Evolutionary conservation across 768 basidiomycete species (phyloP).

Genomic region (Tricholoma saponaceum): DNA sequence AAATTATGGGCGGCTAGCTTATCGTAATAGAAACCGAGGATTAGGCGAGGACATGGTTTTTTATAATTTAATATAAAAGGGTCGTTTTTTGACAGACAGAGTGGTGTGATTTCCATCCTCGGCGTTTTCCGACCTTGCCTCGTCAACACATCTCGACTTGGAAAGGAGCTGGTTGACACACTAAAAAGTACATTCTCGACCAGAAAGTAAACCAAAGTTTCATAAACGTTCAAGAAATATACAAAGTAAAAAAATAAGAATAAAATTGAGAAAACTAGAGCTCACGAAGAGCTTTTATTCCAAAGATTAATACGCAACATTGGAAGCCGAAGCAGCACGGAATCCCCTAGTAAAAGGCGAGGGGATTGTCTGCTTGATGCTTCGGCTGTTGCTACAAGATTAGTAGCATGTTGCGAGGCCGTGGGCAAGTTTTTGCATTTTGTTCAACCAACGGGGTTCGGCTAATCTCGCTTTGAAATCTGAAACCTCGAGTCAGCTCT

Average conservation of each 20-base stretch:
- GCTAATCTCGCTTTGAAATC: too few relatives aligned
- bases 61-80: neutral
- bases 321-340: constrained; percentile 40
- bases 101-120: neutral
- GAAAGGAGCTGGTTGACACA: too few relatives aligned
- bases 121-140: too few relatives aligned
- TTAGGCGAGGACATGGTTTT: neutral
- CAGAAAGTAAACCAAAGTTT: too few relatives aligned
- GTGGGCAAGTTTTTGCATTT: constrained; percentile 29
- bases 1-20: too few relatives aligned
- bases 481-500: too few relatives aligned
- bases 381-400: constrained; percentile 33
- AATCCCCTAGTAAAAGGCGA: constrained; percentile 57
- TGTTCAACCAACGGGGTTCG: constrained; percentile 32
- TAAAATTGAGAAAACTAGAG: too few relatives aligned
- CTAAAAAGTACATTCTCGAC: too few relatives aligned
- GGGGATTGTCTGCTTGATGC: constrained; percentile 50
- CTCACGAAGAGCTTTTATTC: constrained; percentile 30
- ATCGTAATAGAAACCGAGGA: neutral
- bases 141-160: too few relatives aligned
- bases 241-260: constrained; percentile 2
- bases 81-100: neutral
- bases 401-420: neutral
- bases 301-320: constrained; percentile 44
- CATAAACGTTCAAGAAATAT: too few relatives aligned